Base-by-base conservation (phyloP, 2,329 filamentous ascomycete species). In the Neofusicoccum kwambonambiense region DNA sequence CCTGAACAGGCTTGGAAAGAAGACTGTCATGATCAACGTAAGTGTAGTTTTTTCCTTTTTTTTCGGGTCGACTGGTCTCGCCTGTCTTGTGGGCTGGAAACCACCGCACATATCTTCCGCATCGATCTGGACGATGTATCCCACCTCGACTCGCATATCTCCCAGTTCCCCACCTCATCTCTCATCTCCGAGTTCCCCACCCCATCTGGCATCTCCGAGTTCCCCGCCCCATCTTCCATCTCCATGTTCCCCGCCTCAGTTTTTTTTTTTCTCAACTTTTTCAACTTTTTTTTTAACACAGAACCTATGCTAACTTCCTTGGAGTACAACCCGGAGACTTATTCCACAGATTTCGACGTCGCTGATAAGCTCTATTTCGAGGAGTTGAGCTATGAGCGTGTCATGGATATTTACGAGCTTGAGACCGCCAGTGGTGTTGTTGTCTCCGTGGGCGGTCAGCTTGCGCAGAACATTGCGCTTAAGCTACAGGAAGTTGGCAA, bases 381-480 rank as follows among this genome's bases (percentile, higher is more conserved):
- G 72, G 95, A 99, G 79, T 81, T 98, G 63, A 95, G 90, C 78
- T 98, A 97, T 76, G 95, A 98, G 82, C 90, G 94, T 75, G 94
- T 98, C 9, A 96, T 98, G 92, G 95, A 99, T 78, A 98, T 98
- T 69, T 97, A 97, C 77, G 95, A 98, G 78, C 86, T 98, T 15
- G 95, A 98, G 79, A 83, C 83, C 65, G 89, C 93, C 6, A 87
- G 84, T 62, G 94, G 93, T 71, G 92, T 98, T 31, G 93, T 98
- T 3, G 94, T 98, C 7, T 97, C 93, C 66, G 93, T 98, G 11
- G 95, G 95, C 74, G 95, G 95, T 49, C 95, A 99, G 80, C 86
- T 98, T 66, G 93, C 95, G 2, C 95, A 99, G 81, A 98, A 98
- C 82, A 97, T 98, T 74, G 95, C 95, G 3, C 89, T 98, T 54